These are phyloP conservation scores for Dalechampia spathulata DNA, from an alignment of 441 rosid species.

Conservation along the genomic window DNA sequence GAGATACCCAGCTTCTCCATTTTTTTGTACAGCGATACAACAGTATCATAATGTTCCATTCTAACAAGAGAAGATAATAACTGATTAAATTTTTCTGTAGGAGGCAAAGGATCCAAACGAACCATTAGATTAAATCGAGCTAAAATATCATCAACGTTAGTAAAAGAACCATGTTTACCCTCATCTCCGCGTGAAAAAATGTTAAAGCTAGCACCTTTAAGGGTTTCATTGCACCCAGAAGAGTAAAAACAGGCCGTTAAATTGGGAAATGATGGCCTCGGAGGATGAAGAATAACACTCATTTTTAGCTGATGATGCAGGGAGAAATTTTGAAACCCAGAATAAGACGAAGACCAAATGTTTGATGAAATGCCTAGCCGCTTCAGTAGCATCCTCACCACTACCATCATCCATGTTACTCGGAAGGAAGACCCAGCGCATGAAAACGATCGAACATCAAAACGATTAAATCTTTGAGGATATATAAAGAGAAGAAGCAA, in stretches of 20 bases:
- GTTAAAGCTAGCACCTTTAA: too few species aligned
- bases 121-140: neutral
- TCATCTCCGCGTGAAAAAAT: neutral
- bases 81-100: neutral
- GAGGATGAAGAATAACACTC: neutral
- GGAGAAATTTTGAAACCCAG: neutral
- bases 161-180: neutral
- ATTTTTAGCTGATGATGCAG: neutral
- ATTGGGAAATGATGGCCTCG: neutral
- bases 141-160: slow-evolving; percentile 2
- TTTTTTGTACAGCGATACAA: neutral
- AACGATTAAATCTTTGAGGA: too few species aligned
- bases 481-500: too few species aligned
- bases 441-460: too few species aligned
- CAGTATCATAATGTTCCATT: slow-evolving; percentile 1
- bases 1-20: slow-evolving; percentile 1
- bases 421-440: too few species aligned
- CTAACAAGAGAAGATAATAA: neutral
- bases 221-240: neutral
- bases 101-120: neutral
- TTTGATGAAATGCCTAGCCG: neutral
- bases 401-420: too few species aligned
- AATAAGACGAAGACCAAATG: neutral
- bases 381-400: too few species aligned
- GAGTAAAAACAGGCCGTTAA: neutral